A percentile compares a stretch with the other conserved stretches of the same genome.
These are phyloP conservation scores for Aegilops sharonensis DNA, from an alignment of 176 grass and related monocot species.

Conservation along the genomic window DNA sequence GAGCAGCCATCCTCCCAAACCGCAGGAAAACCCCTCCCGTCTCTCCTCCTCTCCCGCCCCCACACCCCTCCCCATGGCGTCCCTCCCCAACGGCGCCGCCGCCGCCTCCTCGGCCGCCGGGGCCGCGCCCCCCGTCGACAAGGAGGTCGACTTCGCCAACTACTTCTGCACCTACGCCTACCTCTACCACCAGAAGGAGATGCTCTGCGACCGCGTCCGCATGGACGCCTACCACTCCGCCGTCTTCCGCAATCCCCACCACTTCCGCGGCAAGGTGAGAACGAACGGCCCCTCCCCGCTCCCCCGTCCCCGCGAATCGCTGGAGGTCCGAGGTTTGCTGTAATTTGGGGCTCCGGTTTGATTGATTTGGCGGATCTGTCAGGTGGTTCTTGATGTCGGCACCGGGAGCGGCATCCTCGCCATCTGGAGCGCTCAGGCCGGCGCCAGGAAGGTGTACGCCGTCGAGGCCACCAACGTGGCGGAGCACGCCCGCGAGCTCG, in stretches of 20 bases:
- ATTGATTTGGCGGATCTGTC: slow-evolving; percentile 36
- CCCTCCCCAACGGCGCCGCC: slow-evolving; percentile 39
- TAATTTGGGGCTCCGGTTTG: background rate
- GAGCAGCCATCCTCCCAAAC: background rate
- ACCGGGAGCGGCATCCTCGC: slow-evolving; percentile 97
- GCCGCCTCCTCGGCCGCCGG: slow-evolving; percentile 3
- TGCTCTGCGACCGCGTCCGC: slow-evolving; percentile 91
- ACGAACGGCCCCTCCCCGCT: background rate
- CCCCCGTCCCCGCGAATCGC: background rate
- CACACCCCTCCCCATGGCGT: slow-evolving; percentile 42
- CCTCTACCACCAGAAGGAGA: slow-evolving; percentile 99
- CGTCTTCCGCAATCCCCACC: slow-evolving; percentile 82
- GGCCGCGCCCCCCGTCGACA: slow-evolving; percentile 49
- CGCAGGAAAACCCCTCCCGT: background rate
- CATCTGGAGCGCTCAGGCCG: slow-evolving; percentile 92
- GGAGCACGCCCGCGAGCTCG: slow-evolving; percentile 90
- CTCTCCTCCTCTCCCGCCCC: background rate
- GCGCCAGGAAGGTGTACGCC: slow-evolving; percentile 94
- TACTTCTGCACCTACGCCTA: slow-evolving; percentile 97
- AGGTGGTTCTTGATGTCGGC: slow-evolving; percentile 92
- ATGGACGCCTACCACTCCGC: slow-evolving; percentile 95
- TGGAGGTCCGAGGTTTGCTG: background rate
- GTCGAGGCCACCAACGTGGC: slow-evolving; percentile 96
- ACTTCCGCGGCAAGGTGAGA: slow-evolving; percentile 81
- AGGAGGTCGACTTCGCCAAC: slow-evolving; percentile 95